Evolutionary conservation across 257 asterid genomes (phyloP).

Genomic region (Nicotiana sylvestris): DNA sequence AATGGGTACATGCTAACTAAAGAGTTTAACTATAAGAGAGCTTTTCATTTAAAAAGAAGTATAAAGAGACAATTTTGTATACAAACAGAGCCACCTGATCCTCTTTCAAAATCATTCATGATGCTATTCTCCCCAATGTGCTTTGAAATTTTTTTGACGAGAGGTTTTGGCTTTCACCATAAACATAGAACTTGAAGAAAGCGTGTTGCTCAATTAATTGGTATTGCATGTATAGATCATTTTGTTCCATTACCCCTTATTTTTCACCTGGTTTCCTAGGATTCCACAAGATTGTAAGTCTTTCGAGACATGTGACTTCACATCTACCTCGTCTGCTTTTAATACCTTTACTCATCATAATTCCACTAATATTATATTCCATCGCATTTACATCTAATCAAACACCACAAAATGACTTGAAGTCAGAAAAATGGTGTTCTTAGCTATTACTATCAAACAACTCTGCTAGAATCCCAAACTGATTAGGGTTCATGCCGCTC

Average conservation of each 20-base stretch:
- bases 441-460: neutral
- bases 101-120: neutral
- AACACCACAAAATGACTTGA: slow-evolving; percentile 1
- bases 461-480: neutral
- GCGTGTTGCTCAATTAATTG: neutral
- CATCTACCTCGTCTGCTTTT: neutral
- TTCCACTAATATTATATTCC: neutral
- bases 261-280: neutral
- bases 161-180: neutral
- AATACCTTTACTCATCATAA: neutral
- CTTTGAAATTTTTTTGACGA: neutral
- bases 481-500: neutral
- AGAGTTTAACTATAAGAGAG: neutral
- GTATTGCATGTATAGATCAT: neutral
- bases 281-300: neutral
- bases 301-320: neutral
- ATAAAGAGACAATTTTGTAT: neutral
- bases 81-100: neutral
- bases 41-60: neutral
- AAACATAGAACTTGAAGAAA: neutral
- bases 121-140: neutral
- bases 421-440: neutral
- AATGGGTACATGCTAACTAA: neutral
- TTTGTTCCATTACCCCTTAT: neutral
- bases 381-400: neutral